Evolutionary conservation across 2,329 filamentous ascomycete species (phyloP).

Genomic region (Penicillium thymicola): DNA sequence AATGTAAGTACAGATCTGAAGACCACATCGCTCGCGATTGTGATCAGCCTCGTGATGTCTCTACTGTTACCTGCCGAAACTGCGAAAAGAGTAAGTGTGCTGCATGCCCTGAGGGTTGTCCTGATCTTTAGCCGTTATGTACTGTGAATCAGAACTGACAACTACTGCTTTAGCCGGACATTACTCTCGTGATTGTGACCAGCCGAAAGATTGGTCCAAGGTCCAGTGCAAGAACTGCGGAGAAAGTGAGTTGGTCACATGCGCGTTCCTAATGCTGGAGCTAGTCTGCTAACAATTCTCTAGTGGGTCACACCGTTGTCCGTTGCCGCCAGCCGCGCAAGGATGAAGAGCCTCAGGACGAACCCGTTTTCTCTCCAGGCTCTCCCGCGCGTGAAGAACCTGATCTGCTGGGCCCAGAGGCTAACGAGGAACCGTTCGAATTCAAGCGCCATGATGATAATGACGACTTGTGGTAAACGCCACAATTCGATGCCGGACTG

Average conservation of each 20-base stretch:
- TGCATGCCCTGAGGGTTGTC: background rate
- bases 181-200: conserved; percentile 42
- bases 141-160: conserved; percentile 8
- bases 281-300: conserved; percentile 9
- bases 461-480: background rate
- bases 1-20: conserved; percentile 34
- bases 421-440: background rate
- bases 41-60: conserved; percentile 41
- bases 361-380: background rate
- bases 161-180: conserved; percentile 36
- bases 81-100: conserved; percentile 40
- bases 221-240: conserved; percentile 47
- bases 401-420: background rate
- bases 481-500: background rate
- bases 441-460: background rate
- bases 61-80: conserved; percentile 45
- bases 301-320: conserved; percentile 44
- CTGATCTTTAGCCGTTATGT: background rate
- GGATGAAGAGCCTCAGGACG: conserved; percentile 2
- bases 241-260: conserved; percentile 35
- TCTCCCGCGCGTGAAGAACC: background rate
- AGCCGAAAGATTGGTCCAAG: conserved; percentile 43
- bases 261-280: background rate
- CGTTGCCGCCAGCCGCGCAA: conserved; percentile 36
- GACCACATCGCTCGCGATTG: conserved; percentile 45